Base-by-base conservation (phyloP, 495 filamentous ascomycete genomes). In the Aspergillus saccharolyticus region DNA sequence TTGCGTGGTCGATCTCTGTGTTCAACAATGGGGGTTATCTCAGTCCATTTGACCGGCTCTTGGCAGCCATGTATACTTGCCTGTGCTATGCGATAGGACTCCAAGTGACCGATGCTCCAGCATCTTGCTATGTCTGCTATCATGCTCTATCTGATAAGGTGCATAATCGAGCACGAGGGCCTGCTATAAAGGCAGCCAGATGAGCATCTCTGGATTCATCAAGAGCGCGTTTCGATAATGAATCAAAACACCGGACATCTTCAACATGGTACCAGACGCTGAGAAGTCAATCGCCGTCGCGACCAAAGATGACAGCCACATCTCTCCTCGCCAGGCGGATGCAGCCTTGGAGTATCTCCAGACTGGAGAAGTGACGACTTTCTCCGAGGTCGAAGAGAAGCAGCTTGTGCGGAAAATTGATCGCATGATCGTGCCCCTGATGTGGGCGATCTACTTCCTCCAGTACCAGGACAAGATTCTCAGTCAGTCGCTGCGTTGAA, bases 381-480 rank as follows among this genome's bases (percentile, higher is more conserved):
- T 56, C 15, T 50, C 61, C 3, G 62, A 65, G 4, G 52, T 66
- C 4, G 66, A 74, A 28, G 74, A 77, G 63, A 69, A 66, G 33
- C 52, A 57, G 22, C 59, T 78, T 15, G 62, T 73, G 21, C 66
- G 72, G 52, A 78, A 74, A 55, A 69, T 76, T 39, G 73, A 78
- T 54, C 65, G 64, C 60, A 70, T 71, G 64, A 67, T 78, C 45
- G 66, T 78, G 44, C 74, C 74, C 8, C 57, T 76, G 61, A 67
- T 77, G 57, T 68, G 70, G 63, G 64, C 70, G 30, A 78, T 76
- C 55, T 87, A 87, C 67, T 81, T 77, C 42, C 74, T 88, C 64
- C 84, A 87, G 66, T 87, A 84, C 62, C 67, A 85, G 24, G 85
- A 88, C 67, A 88, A 88, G 69, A 79, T 85, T 53, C 74, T 85